Base-by-base conservation (phyloP, 257 asterid genomes). In the Avicennia marina region DNA sequence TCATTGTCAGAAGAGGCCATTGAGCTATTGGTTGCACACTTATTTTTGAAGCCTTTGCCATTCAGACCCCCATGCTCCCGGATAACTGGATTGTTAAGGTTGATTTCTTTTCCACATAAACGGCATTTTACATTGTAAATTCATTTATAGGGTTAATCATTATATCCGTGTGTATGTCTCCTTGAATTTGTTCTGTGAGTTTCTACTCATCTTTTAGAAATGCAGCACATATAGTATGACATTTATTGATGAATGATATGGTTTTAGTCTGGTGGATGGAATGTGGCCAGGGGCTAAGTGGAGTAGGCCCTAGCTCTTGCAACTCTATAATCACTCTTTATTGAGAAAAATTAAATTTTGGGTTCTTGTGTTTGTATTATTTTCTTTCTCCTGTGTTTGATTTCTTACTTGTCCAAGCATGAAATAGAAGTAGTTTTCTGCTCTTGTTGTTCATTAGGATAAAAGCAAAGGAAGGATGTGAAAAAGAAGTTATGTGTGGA, bases 71-170 rank as follows among this genome's bases (percentile, higher is more conserved):
- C 98, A 31, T 73, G 74, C 67, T 93, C 97, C 53, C 82, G 98
- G 40, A 73, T 90, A 70, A 80, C 81, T 65, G 98, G 98, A 70
- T 86, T 93, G 64, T 64, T 93, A 38, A 86, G 98, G 97, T 93
- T 48, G 21, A 52, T 12, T 54, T 53, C 46, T 51, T 19, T n/a
- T 46, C 29, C 27, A 51, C 54, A 53, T 57, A 20, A 51, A 45
- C 32, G 52, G 27, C 42, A 40, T 50, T 44, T 47, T 11, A 29
- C 32, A 20, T 27, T 34, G 41, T 59, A 1, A 6, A 18, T 29
- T 36, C 22, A 22, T 18, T 15, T 15, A 25, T 40, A 22, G 29
- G 38, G 3, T 26, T 43, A 16, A 26, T 58, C 38, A 27, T 21
- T 34, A 34, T 20, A 10, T 54, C 12, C 7, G 11, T 32, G 40